Base-by-base conservation (phyloP, 1,284 basidiomycete genomes). In the Mycena sp. region DNA sequence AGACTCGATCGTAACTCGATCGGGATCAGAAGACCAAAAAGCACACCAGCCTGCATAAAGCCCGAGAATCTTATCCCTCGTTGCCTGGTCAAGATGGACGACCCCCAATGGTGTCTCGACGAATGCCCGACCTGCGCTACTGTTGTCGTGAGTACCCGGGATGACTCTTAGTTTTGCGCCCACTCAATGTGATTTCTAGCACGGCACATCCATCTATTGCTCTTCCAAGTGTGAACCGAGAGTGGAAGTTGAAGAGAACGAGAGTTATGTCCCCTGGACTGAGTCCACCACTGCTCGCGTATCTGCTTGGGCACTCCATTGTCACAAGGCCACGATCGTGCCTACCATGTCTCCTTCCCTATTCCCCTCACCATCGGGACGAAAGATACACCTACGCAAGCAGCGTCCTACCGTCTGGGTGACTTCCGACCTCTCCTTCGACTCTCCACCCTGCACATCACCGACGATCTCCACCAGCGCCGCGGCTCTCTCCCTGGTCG, bases 101-200 rank as follows among this genome's bases (percentile, higher is more conserved):
- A 58, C 32, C 60, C n/a, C 3, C 55, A 63, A 23, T 67, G 65
- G 65, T 67, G 65, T 43, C 54, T 53, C 49, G 65, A 67, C 32
- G 61, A 57, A 35, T 67, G 65, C 54, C 61, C 61, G 9, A 67
- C 57, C 43, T 67, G 65, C 49, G 46, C 61, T 17, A 67, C 56
- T 19, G 60, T 63, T 11, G 53, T 63, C 30, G 65, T 67, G 40
- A 43, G 65, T 65, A 9, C n/a, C n/a, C 25, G 21, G 25, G 23
- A n/a, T n/a, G 9, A 23, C 35, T 46, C 12, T 21, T 21, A 10
- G 9, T 30, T 3, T 11, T 37, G 14, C 7, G 21, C 17, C 26
- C 16, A 17, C 21, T 46, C 51, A 21, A 51, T 54, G 50, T 45
- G 38, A 46, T 38, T 28, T 48, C 21, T 49, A 67, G 65, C 23